These are phyloP conservation scores for Chrysochromulina tobinii DNA, from an alignment of 78 protist genomes.

Conservation along the genomic window DNA sequence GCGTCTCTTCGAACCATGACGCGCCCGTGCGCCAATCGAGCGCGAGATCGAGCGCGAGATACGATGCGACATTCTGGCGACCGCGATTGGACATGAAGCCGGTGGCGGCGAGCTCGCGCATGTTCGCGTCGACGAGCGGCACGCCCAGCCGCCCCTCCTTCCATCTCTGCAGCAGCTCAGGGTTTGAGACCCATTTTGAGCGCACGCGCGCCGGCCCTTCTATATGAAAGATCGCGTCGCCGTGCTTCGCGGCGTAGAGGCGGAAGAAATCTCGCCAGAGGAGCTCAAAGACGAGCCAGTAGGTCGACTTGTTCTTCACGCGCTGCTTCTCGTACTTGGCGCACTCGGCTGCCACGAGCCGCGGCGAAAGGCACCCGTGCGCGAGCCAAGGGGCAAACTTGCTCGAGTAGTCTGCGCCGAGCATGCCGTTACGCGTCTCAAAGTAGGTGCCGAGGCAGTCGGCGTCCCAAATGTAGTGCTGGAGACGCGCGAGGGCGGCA, in stretches of 20 bases:
- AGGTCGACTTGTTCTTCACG: slow-evolving; percentile 61
- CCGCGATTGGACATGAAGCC: slow-evolving; percentile 66
- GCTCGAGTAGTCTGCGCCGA: slow-evolving; percentile 56
- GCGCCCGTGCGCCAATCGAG: slow-evolving; percentile 72
- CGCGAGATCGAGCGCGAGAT: slow-evolving; percentile 46
- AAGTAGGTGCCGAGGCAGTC: slow-evolving; percentile 30
- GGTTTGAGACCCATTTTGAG: neutral
- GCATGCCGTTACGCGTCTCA: slow-evolving; percentile 67
- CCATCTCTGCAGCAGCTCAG: slow-evolving; percentile 34
- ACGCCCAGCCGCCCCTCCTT: slow-evolving; percentile 44
- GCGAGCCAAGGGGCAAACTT: slow-evolving; percentile 72
- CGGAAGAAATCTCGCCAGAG: slow-evolving; percentile 67
- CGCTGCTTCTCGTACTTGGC: slow-evolving; percentile 28
- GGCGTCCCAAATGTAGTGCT: slow-evolving; percentile 39
- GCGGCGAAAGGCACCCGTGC: slow-evolving; percentile 62
- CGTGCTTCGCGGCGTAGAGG: slow-evolving; percentile 36
- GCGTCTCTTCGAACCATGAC: slow-evolving; percentile 45
- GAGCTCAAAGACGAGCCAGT: slow-evolving; percentile 67
- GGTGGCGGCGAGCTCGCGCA: slow-evolving; percentile 63
- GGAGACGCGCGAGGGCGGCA: slow-evolving; percentile 27
- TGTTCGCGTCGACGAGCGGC: slow-evolving; percentile 72
- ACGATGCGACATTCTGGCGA: slow-evolving; percentile 63
- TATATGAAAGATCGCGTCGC: neutral
- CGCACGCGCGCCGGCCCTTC: neutral
- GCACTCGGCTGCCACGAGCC: slow-evolving; percentile 21